Evolutionary conservation across 2,329 filamentous ascomycete genomes (phyloP).

Genomic region (Pyrenophora tritici-repentis): DNA sequence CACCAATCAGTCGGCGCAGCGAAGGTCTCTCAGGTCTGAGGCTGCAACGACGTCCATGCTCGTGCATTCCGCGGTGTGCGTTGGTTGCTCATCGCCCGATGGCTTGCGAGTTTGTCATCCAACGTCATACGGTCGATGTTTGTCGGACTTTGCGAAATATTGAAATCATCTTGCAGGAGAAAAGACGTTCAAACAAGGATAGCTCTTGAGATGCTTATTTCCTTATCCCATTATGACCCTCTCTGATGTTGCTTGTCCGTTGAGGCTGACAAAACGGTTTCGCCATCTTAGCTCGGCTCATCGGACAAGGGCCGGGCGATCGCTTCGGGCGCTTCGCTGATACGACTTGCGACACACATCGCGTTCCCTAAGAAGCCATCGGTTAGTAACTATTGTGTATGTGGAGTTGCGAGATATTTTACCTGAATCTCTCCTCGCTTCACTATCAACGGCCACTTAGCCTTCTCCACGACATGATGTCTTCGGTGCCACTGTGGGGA

Average conservation of each 20-base stretch:
- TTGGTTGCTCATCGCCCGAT: conserved; percentile 20
- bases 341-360: conserved; percentile 10
- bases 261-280: background rate
- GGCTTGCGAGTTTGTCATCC: conserved; percentile 22
- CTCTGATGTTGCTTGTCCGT: conserved; percentile 10
- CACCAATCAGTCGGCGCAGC: conserved; percentile 27
- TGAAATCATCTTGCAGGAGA: conserved; percentile 8
- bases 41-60: conserved; percentile 16
- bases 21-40: conserved; percentile 5
- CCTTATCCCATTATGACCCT: conserved; percentile 9
- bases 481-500: background rate
- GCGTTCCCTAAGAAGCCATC: conserved; percentile 3
- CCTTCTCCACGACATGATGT: conserved; percentile 1
- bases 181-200: background rate
- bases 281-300: conserved; percentile 14
- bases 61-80: conserved; percentile 13
- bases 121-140: conserved; percentile 13
- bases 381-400: conserved; percentile 9
- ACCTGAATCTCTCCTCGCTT: conserved; percentile 3
- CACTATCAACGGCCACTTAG: background rate
- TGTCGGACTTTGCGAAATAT: conserved; percentile 5
- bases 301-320: conserved; percentile 15
- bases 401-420: conserved; percentile 2
- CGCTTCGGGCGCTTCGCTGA: conserved; percentile 15
- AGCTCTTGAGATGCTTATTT: background rate